Evolutionary conservation across 805 yeast species (phyloP).

Genomic region (Schizosaccharomyces pombe): DNA sequence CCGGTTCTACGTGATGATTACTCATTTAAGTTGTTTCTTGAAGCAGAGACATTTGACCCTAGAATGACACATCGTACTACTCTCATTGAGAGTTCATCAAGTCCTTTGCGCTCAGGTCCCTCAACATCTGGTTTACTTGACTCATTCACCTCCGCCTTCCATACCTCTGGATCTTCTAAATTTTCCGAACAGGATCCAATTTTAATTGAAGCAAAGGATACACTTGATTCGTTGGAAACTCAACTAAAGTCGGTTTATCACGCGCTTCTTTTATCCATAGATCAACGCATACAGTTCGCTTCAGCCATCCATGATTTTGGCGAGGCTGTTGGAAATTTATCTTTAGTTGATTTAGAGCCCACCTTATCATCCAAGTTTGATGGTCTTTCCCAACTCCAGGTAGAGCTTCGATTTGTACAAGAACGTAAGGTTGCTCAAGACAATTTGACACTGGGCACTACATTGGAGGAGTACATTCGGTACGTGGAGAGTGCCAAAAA

Average conservation of each 20-base stretch:
- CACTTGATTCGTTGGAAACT: conserved; percentile 46
- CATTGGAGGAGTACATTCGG: conserved; percentile 70
- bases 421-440: conserved; percentile 68
- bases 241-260: conserved; percentile 47
- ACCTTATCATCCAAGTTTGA: conserved; percentile 37
- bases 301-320: conserved; percentile 46
- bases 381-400: conserved; percentile 51
- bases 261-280: conserved; percentile 17
- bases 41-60: conserved; percentile 27
- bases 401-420: conserved; percentile 44
- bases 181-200: conserved; percentile 57
- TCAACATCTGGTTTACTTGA: conserved; percentile 18
- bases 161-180: conserved; percentile 23
- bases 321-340: conserved; percentile 30
- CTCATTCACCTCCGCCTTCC: conserved; percentile 25
- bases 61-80: background rate
- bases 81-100: background rate
- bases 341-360: conserved; percentile 52
- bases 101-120: background rate
- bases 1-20: conserved; percentile 38
- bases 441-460: conserved; percentile 60
- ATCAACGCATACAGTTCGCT: background rate
- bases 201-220: conserved; percentile 43
- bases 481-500: conserved; percentile 49
- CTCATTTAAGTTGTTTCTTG: conserved; percentile 58